Base-by-base conservation (phyloP, 2,329 filamentous ascomycete species). In the Lachnellula hyalina region DNA sequence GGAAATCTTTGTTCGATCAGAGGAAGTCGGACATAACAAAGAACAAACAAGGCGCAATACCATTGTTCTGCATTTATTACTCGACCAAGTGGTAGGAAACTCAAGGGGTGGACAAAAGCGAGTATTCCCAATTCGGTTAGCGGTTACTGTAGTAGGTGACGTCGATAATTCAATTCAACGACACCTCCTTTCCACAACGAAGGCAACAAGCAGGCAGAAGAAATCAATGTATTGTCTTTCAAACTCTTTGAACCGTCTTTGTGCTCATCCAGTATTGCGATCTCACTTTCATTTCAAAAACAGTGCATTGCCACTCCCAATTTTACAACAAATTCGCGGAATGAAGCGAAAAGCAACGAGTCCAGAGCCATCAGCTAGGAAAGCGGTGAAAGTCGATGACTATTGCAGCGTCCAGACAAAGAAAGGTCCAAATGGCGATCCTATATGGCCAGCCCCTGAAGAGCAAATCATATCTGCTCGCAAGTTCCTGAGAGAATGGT, bases 371-470 rank as follows among this genome's bases (percentile, higher is more conserved):
- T 36, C 25, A 7, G 9, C 50, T 17, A 56, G 56, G 21, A 63
- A 64, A 41, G 14, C 46, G 1, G 38, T 32, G 35, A 66, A 64
- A 51, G 21, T 65, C 5, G 60, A 60, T 28, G 63, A 63, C 41
- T 67, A 67, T 52, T 66, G 65, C 49, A 61, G 44, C 49, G 49
- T 47, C 15, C 47, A 56, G 0, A 38, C 54, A 12, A 57, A 41
- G 47, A 40, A 38, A n/a, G 58, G 60, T 41, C 32, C 53, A 5
- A 14, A 60, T 17, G 61, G 61, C 1, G 48, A 58, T 34, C 38
- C 75, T 1, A 72, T 85, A 47, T 87, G 84, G 85, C 85, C 85
- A 2, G 84, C 84, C 1, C 78, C 82, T 2, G 68, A 67, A 49
- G 67, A 68, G 11, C 79, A 85, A 52, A 80, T 87, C 36, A 70